Evolutionary conservation across 495 filamentous ascomycete species (phyloP).

Genomic region (Penicillium tannophilum): DNA sequence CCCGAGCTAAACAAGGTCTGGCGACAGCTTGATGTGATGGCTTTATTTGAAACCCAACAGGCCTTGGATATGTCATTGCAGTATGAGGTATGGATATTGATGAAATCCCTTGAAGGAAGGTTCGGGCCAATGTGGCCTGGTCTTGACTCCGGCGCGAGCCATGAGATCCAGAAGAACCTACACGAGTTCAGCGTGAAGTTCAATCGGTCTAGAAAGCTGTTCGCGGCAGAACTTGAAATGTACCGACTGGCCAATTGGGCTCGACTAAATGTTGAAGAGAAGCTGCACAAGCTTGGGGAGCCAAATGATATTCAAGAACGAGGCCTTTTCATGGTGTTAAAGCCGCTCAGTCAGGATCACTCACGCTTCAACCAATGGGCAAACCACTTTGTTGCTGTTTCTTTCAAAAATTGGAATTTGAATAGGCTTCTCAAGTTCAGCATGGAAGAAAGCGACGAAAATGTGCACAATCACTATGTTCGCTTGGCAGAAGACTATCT

Average conservation of each 20-base stretch:
- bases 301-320: slow-evolving; percentile 21
- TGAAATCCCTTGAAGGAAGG: slow-evolving; percentile 4
- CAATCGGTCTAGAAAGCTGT: slow-evolving; percentile 1
- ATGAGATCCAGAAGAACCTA: neutral
- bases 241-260: slow-evolving; percentile 30
- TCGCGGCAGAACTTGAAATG: neutral
- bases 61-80: neutral
- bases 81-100: slow-evolving; percentile 20
- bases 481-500: neutral
- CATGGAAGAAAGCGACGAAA: neutral
- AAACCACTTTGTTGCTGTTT: neutral
- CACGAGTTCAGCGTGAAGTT: neutral
- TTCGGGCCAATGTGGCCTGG: slow-evolving; percentile 23
- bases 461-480: neutral
- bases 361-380: slow-evolving; percentile 22
- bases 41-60: slow-evolving; percentile 21
- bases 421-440: neutral
- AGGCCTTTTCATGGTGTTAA: slow-evolving; percentile 19
- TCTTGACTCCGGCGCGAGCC: neutral
- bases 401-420: neutral
- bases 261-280: slow-evolving; percentile 26
- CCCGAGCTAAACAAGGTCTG: slow-evolving; percentile 24
- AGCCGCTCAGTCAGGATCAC: slow-evolving; percentile 28
- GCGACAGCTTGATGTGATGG: slow-evolving; percentile 36
- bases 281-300: slow-evolving; percentile 16